Conservation (phyloP, 2,329 filamentous ascomycete genomes). For the Tolypocladium sp. region DNA sequence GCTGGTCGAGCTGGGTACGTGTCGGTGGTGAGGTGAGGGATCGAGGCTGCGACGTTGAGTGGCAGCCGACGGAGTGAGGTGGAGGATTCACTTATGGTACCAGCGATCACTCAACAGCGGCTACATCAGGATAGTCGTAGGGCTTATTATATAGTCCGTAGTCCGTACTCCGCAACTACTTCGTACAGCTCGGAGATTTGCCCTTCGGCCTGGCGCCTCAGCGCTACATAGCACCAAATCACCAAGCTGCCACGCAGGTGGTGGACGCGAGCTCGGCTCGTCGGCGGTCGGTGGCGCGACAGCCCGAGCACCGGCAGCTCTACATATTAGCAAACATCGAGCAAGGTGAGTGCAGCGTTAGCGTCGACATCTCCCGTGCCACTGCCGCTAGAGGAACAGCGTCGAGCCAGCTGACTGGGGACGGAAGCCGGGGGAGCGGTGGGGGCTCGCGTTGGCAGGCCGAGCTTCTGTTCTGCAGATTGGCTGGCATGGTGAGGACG, state of each 20-base stretch:
- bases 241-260: background rate
- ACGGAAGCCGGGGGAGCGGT: background rate
- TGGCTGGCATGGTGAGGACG: background rate
- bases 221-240: background rate
- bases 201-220: background rate
- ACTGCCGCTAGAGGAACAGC: background rate
- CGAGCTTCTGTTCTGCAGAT: background rate
- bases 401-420: background rate
- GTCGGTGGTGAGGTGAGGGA: background rate
- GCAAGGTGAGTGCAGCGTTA: background rate
- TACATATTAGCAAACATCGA: background rate
- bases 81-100: too few species aligned
- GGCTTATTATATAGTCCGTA: background rate
- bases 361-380: background rate
- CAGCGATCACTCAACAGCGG: background rate
- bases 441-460: background rate
- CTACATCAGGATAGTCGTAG: background rate
- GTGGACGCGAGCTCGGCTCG: background rate
- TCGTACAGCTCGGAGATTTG: background rate
- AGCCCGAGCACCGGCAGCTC: background rate
- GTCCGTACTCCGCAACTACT: background rate
- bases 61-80: background rate
- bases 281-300: background rate
- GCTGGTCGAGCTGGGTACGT: background rate
- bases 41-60: background rate